Evolutionary conservation across 441 rosid species (phyloP), one percentile per base, ranked within the genome.

Genomic region (Pelargonium fulgidum): DNA sequence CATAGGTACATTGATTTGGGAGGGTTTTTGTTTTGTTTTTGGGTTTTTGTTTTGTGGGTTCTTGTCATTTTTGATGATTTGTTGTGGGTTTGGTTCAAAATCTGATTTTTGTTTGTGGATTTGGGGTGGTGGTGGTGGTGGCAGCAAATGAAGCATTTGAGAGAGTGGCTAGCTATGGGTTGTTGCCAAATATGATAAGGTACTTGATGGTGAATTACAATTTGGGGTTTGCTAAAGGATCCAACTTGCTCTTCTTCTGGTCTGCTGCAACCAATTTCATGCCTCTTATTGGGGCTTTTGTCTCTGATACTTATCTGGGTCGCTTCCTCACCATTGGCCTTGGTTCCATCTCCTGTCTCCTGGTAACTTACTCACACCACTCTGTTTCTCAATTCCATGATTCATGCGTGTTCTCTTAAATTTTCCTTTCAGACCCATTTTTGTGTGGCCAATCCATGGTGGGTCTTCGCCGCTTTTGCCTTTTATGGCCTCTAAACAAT

Each of bases 141-240:
- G 17, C 85, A 92, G 98, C 81, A 68, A 92, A 90, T 75, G 96
- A 88, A 71, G 87, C 81, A 66, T 85, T 87, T 69, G 98, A 90
- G 84, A 92, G 84, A 76, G 84, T 89, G 70, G 89, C 98, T 63
- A 86, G 92, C 81, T 86, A 83, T 69, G 98, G 95, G 17, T 50
- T 92, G 72, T 1, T 79, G 26, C 85, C 91, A 24, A 90, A 90
- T 78, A 92, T 92, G 95, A 84, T 84, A 67, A 54, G 83, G 29
- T 92, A 92, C 74, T 74, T 92, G 84, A 85, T 84, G 72, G 70
- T 36, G 70, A 85, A 86, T 47, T 92, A 90, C 75, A 70, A 78
- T 33, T 14, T 86, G 29, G 84, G 84, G 44, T 74, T 81, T 3
- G 85, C 81, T 1, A 81, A 79, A 65, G 89, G 86, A 7, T 79